phyloP scores from a whole-genome alignment of 805 yeast species.

The Candida qinlingensis region DNA sequence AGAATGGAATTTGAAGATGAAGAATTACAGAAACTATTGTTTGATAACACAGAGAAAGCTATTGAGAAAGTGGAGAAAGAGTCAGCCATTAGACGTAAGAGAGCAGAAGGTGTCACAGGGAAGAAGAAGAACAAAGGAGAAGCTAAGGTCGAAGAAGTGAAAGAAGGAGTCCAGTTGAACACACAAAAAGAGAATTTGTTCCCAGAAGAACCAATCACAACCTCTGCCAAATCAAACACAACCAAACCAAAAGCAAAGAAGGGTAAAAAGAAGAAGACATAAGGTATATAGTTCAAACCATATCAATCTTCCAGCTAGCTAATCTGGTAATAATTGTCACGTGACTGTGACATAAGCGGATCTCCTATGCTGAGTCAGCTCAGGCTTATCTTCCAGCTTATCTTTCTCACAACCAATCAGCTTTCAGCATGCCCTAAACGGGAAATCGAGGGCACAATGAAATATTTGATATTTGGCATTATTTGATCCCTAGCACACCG shows the following conservation, averaged over 20 bases:
- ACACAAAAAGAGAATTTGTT: background rate
- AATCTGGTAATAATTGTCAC: too few species aligned
- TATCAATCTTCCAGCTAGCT: too few species aligned
- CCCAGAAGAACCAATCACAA: background rate
- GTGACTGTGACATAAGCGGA: too few species aligned
- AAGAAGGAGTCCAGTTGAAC: background rate
- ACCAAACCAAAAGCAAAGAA: background rate
- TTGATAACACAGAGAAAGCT: slow-evolving; percentile 51
- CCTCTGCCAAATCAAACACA: background rate
- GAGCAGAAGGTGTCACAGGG: slow-evolving; percentile 12
- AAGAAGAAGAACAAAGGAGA: slow-evolving; percentile 3
- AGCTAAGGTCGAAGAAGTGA: background rate
- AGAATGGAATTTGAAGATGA: slow-evolving; percentile 61
- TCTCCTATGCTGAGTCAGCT: too few species aligned
- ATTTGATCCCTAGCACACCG: background rate
- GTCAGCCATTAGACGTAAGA: slow-evolving; percentile 64
- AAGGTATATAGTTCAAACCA: background rate
- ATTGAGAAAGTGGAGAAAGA: slow-evolving; percentile 62
- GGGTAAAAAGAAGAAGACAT: slow-evolving; percentile 9
- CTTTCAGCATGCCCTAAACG: background rate
- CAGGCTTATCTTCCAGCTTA: background rate
- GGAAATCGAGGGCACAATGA: background rate
- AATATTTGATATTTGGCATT: too few species aligned
- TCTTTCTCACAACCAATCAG: background rate
- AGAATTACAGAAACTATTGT: slow-evolving; percentile 55